Base-by-base conservation (phyloP, 2,329 filamentous ascomycete genomes). In the Talaromyces sp. region DNA sequence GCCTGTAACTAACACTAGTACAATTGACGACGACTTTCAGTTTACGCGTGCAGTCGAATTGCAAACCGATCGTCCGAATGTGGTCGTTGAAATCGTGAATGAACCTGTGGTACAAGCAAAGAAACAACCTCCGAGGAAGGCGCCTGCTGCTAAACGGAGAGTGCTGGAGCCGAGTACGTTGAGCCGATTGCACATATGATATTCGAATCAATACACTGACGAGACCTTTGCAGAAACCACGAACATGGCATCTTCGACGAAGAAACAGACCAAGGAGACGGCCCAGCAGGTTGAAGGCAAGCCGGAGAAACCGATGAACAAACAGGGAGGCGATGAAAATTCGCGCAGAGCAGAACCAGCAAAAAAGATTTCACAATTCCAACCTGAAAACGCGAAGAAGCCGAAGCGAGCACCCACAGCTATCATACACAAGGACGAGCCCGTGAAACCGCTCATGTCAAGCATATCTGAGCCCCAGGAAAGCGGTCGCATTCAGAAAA, bases 141-240 rank as follows among this genome's bases (percentile, higher is more conserved):
- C 58, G 36, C 68, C 43, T 38, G 62, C 61, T 47, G 64, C 70
- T 15, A 74, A 70, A 54, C 71, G 75, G 25, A 79, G 75, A 70
- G 76, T 74, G 13, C 72, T 82, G 56, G 77, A 79, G 65, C 78
- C 78, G 65, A 82, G 80, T 81, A 78, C 68, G 80, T 73, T 56
- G 45, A 54, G 17, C 19, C 19, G 5, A 38, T 11, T 38, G 38
- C 11, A 58, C 61, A 34, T 38, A 34, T 61, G 4, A 22, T 45
- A 19, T 45, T 2, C 64, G 1, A 63, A 58, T 67, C 73, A 65
- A 72, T 45, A 43, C 31, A 17, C 64, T 66, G 25, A 66, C 60
- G 5, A 62, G 29, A 53, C 27, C 49, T n/a, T 59, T 58, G 51
- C 68, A 85, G 83, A 84, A 76, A 82, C 75, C 65, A 76, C 81